Evolutionary conservation across 208 protist genomes (phyloP).

Genomic region (Leishmania aethiopica): DNA sequence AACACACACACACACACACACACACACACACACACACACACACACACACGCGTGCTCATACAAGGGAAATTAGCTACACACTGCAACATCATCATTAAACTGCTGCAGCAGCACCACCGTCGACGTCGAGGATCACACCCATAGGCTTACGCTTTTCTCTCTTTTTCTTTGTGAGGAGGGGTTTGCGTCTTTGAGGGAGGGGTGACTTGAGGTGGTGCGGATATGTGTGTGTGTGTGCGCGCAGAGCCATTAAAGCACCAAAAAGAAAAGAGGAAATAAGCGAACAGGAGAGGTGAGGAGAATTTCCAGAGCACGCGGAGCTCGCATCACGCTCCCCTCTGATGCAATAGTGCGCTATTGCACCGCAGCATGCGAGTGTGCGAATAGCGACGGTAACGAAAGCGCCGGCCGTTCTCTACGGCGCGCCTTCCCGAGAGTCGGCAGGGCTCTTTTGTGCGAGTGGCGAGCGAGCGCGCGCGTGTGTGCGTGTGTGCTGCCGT

Average conservation of each 20-base stretch:
- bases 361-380: neutral
- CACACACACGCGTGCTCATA: neutral
- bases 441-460: neutral
- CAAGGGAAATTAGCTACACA: constrained; percentile 1
- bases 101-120: constrained; percentile 7
- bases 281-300: neutral
- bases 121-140: constrained; percentile 1
- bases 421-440: neutral
- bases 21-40: neutral
- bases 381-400: neutral
- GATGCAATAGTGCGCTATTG: neutral
- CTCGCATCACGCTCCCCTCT: neutral
- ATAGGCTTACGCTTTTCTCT: neutral
- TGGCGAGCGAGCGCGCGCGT: neutral
- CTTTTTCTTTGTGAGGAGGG: neutral
- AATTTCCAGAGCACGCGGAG: neutral
- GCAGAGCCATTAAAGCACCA: constrained; percentile 7
- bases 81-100: neutral
- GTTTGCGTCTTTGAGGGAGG: neutral
- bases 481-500: neutral
- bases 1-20: constrained; percentile 3
- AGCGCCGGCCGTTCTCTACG: neutral
- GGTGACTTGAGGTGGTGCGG: neutral
- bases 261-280: neutral
- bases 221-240: neutral